phyloP scores from a whole-genome alignment of 345 rosid species.

The Citrus australasica region DNA sequence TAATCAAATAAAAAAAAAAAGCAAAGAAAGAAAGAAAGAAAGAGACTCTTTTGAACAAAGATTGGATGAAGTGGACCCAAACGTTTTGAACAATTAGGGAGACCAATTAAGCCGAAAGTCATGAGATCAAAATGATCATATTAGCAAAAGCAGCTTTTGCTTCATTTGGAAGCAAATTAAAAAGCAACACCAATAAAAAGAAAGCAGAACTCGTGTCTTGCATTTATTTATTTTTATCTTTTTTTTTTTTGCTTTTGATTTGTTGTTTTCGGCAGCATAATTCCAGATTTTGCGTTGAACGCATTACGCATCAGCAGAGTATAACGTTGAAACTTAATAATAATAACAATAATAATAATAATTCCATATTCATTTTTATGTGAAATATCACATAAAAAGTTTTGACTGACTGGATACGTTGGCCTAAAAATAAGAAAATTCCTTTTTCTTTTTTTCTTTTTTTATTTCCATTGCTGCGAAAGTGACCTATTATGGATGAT shows the following conservation, averaged over 20 bases:
- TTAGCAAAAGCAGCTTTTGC: neutral
- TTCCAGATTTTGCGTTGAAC: neutral
- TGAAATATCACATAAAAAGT: neutral
- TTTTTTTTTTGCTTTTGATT: neutral
- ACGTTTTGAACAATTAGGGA: neutral
- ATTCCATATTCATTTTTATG: neutral
- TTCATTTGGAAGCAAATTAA: conserved; percentile 3
- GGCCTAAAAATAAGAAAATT: neutral
- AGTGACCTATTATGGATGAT: neutral
- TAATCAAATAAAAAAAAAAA: neutral
- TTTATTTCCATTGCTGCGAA: too few relatives aligned
- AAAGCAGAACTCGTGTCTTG: neutral
- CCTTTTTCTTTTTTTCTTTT: too few relatives aligned
- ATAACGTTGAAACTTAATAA: too few relatives aligned
- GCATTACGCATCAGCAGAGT: neutral
- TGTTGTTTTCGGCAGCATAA: neutral
- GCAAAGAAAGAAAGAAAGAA: neutral
- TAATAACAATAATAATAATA: neutral
- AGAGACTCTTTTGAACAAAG: neutral
- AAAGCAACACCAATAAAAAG: too few relatives aligned
- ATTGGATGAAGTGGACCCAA: neutral
- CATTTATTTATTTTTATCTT: neutral
- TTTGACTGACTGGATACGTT: neutral
- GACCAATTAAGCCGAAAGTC: conserved; percentile 6
- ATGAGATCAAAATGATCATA: neutral